Base-by-base conservation (phyloP, 768 basidiomycete genomes). In the Artomyces pyxidatus region DNA sequence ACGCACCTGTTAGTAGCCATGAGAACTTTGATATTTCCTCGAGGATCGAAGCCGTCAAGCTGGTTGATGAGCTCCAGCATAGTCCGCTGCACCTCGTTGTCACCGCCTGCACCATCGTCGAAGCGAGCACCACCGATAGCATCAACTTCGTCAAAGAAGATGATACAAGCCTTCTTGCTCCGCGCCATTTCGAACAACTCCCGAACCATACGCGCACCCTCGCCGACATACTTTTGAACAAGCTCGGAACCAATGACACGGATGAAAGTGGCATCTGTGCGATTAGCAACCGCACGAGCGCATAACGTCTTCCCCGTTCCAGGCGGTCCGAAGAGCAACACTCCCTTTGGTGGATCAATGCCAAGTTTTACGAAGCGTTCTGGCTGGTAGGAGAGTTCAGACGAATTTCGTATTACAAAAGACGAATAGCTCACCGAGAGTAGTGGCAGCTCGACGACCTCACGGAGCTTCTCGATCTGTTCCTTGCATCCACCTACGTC, bases 51-150 rank as follows among this genome's bases (percentile, higher is more conserved):
- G 27, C 96, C 96, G 60, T 99, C 94, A 64, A 99, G 71, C 67
- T 99, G 96, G 65, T 98, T 98, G 62, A 99, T 98, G 60, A 98
- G 71, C 69, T 99, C 96, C 72, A 99, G 72, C 96, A 99, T 99
- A 10, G 96, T 99, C 64, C 96, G 73, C 68, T 99, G 96, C 37
- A 99, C 96, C 63, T 99, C 96, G 61, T 99, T 98, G 58, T 99
- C 96, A 27, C 96, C 96, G 29, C 96, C 96, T 27, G 94, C 96
- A 47, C 96, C 96, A 62, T 99, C 96, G 60, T 98, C 96, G 61
- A 95, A 96, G 42, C 96, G 80, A 16, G 96, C 96, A 47, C 96
- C 96, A 64, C 96, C 96, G 52, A 98, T 91, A 40, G 96, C 96
- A 59, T 98, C 96, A 12, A 99, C 82, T 73, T 98, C 96, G 59